Conservation (phyloP, 129 eudicot genomes). For the Arctium minus region DNA sequence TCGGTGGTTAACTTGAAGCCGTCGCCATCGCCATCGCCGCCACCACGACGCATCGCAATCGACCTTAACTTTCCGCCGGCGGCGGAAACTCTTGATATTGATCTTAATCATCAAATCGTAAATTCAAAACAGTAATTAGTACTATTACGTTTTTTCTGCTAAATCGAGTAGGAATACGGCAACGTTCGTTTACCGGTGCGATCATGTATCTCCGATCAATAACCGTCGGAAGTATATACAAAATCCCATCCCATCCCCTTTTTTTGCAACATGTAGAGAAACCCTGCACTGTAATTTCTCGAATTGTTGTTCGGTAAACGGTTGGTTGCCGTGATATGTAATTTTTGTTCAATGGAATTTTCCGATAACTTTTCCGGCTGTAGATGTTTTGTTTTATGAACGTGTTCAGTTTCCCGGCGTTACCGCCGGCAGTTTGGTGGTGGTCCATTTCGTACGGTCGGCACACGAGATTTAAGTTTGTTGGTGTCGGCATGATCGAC, state of each 20-base stretch:
- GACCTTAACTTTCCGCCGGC: constrained; percentile 64
- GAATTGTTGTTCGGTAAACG: constrained; percentile 25
- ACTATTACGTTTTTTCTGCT: background rate
- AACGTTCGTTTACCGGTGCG: constrained; percentile 15
- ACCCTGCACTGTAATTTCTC: constrained; percentile 17
- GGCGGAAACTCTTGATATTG: constrained; percentile 8
- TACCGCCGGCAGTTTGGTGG: background rate
- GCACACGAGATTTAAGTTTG: constrained; percentile 15
- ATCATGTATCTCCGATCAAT: constrained; percentile 11
- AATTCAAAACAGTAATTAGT: constrained; percentile 14
- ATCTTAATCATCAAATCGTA: background rate
- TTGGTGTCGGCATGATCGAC: constrained; percentile 36
- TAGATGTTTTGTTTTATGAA: background rate
- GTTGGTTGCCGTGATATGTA: constrained; percentile 8
- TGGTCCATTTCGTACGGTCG: constrained; percentile 19
- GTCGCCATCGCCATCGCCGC: constrained; percentile 1
- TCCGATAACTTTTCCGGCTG: constrained; percentile 12
- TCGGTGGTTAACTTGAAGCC: constrained; percentile 48
- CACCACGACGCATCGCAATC: constrained; percentile 21
- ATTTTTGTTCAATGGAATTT: constrained; percentile 16
- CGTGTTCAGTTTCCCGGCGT: background rate
- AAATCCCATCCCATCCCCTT: background rate
- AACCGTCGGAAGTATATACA: constrained; percentile 13
- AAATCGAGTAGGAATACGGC: constrained; percentile 9
- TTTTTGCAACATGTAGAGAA: constrained; percentile 34